Base-by-base conservation (phyloP, 495 filamentous ascomycete genomes). In the Neurospora sp. region DNA sequence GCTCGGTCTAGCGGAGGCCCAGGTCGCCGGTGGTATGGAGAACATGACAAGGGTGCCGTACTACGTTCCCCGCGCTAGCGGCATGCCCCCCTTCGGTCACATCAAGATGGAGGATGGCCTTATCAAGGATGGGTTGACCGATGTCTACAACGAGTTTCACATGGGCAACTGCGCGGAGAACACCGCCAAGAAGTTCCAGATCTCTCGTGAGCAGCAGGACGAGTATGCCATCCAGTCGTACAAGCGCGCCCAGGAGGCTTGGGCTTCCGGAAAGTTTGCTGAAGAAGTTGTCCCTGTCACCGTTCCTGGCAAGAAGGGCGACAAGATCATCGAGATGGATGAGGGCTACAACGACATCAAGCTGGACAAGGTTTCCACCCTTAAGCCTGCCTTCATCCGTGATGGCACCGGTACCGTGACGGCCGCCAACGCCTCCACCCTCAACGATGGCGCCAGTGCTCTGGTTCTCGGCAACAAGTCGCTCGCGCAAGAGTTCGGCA, bases 101-200 rank as follows among this genome's bases (percentile, higher is more conserved):
- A 85, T 96, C 77, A 91, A 91, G 80, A 84, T 95, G 81, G 91
- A 95, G 81, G 96, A 99, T 80, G 96, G 96, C 5, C 82, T 99
- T 77, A 92, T 98, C 77, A 97, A 95, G 82, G 96, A 99, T 79
- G 96, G 96, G 10, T 84, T 99, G 46, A 97, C 94, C 88, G 96
- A 99, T 83, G 94, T 97, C 31, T 99, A 98, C 82, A 93, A 97
- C 81, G 87, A 97, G 79, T 91, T 98, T 78, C 95, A 97, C 80
- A 99, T 99, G 96, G 96, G 96, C 9, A 92, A 94, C 73, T 99
- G 96, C 79, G 96, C 95, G n/a, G 96, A 99, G 85, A 91, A 92
- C 73, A 97, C 95, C 14, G 95, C 93, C 5, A 96, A 95, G 86
- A 95, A 96, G 75, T 87, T 93, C 79, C 83, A 88, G 0, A 88